Percentiles rank a stretch among this genome's conserved stretches.
Evolutionary conservation across 1,284 basidiomycete genomes (phyloP).

Genomic region (Vanrija sp.): DNA sequence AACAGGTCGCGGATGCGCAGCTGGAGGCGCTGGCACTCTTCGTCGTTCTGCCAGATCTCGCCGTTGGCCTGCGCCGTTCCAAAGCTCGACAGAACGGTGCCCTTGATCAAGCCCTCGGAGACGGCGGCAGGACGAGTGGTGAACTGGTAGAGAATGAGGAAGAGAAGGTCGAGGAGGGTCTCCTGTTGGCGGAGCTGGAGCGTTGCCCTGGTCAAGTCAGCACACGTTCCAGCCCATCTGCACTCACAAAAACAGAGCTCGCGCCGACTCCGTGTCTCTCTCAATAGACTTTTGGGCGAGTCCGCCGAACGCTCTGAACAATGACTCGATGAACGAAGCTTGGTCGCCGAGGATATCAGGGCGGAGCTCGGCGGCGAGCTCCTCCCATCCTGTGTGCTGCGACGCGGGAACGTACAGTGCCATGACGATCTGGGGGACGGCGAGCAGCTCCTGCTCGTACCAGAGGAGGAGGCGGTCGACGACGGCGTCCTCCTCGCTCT

Average conservation of each 20-base stretch:
- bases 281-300: slow-evolving; percentile 31
- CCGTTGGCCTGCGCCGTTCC: slow-evolving; percentile 38
- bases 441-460: slow-evolving; percentile 35
- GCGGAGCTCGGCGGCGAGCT: slow-evolving; percentile 21
- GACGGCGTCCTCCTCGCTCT: slow-evolving; percentile 22
- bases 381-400: slow-evolving; percentile 8
- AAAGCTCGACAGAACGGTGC: slow-evolving; percentile 34
- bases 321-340: slow-evolving; percentile 31
- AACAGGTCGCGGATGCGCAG: slow-evolving; percentile 35
- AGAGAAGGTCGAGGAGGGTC: slow-evolving; percentile 35
- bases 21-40: slow-evolving; percentile 23
- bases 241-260: slow-evolving; percentile 36
- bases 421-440: slow-evolving; percentile 32
- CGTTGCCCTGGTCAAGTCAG: slow-evolving; percentile 26
- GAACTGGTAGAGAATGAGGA: slow-evolving; percentile 34
- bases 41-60: slow-evolving; percentile 37
- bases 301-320: slow-evolving; percentile 35
- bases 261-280: slow-evolving; percentile 8
- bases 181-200: slow-evolving; percentile 40
- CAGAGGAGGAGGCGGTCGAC: slow-evolving; percentile 30
- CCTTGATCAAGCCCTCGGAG: slow-evolving; percentile 36
- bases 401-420: slow-evolving; percentile 15
- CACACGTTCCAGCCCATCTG: no score
- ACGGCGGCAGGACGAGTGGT: slow-evolving; percentile 31
- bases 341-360: slow-evolving; percentile 28